phyloP scores from a whole-genome alignment of 2,329 filamentous ascomycete species.

The Fusarium piperis region DNA sequence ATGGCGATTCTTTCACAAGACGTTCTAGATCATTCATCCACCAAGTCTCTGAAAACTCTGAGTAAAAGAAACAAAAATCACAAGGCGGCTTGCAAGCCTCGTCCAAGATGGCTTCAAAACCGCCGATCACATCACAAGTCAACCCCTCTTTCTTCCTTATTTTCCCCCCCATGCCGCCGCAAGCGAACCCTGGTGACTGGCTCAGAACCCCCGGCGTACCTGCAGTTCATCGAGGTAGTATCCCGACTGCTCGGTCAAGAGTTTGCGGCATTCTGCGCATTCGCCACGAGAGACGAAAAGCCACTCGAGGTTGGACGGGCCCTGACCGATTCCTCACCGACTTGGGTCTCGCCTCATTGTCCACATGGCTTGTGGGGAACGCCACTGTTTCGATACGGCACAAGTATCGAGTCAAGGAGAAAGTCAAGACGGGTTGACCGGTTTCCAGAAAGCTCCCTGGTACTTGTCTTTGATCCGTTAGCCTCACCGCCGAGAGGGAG shows the following conservation, averaged over 20 bases:
- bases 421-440: neutral
- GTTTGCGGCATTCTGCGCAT: neutral
- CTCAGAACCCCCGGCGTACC: neutral
- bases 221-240: constrained; percentile 5
- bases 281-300: neutral
- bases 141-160: neutral
- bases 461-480: no score
- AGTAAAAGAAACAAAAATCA: neutral
- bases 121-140: neutral
- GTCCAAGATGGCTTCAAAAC: neutral
- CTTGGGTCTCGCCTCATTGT: neutral
- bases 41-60: neutral
- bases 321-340: neutral
- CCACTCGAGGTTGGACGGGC: no score
- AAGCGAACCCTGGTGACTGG: neutral
- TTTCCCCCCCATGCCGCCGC: neutral
- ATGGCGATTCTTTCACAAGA: neutral
- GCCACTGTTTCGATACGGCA: neutral
- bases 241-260: neutral
- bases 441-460: neutral
- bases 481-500: neutral
- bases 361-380: neutral
- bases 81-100: neutral
- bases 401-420: neutral
- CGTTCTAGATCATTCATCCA: neutral